Conservation (phyloP, 371 early-diverging fungal species). For the Haplosporangium sp. region DNA sequence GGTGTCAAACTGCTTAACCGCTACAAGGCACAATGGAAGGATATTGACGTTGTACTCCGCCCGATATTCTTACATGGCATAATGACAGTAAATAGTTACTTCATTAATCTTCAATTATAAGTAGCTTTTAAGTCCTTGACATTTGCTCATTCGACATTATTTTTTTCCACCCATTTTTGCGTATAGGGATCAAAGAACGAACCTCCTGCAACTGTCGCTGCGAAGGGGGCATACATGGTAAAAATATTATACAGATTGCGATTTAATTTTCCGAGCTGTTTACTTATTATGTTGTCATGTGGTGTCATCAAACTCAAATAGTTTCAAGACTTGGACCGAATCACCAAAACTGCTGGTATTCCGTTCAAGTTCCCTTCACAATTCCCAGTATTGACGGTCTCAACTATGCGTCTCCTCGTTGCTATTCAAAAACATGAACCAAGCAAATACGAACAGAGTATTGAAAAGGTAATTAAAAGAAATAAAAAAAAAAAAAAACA, state of each 20-base stretch:
- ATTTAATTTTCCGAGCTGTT: no score
- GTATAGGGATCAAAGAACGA: constrained; percentile 36
- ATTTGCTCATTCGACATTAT: neutral
- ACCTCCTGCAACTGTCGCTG: constrained; percentile 36
- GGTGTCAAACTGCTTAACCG: constrained; percentile 60
- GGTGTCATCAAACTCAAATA: constrained; percentile 27
- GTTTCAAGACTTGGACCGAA: constrained; percentile 15
- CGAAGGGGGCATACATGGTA: constrained; percentile 52
- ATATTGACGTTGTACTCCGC: constrained; percentile 55
- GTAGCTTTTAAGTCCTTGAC: neutral
- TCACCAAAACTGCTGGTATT: constrained; percentile 31
- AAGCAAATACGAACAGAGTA: constrained; percentile 43
- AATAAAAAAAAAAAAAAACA: no score
- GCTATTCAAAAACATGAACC: constrained; percentile 48
- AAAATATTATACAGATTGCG: neutral
- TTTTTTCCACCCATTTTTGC: neutral
- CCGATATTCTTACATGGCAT: constrained; percentile 54
- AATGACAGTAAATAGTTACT: constrained; percentile 31
- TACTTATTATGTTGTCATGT: constrained; percentile 10
- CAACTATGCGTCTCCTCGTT: constrained; percentile 52
- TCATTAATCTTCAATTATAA: neutral
- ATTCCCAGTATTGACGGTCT: constrained; percentile 55
- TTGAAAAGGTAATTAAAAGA: constrained; percentile 44
- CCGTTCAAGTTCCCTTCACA: constrained; percentile 55
- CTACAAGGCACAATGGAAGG: constrained; percentile 56